A percentile compares a stretch with the other conserved stretches of the same genome.
Conservation (phyloP, 2,329 filamentous ascomycete species). For the Aspergillus glaucus region DNA sequence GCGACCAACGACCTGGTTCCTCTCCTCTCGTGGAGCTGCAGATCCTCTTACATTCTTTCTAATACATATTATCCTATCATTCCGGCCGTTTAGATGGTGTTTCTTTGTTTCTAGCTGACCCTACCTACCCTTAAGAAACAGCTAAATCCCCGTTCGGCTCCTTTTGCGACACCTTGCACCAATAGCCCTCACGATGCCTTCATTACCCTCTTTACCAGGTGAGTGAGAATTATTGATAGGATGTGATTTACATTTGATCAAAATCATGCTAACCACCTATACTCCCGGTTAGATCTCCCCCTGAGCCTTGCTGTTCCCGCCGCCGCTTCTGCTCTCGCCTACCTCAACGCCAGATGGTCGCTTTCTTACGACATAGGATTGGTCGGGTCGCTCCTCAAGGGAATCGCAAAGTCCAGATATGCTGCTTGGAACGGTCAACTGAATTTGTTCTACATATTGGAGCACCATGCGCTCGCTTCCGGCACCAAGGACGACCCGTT, state of each 20-base stretch:
- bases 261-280: neutral
- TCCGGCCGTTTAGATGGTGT: too few relatives aligned
- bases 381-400: constrained; percentile 49
- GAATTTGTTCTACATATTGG: constrained; percentile 70
- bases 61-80: too few relatives aligned
- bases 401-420: constrained; percentile 38
- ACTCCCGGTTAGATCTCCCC: constrained; percentile 25
- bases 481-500: constrained; percentile 47
- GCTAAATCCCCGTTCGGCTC: too few relatives aligned
- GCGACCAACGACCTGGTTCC: neutral
- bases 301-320: constrained; percentile 50
- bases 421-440: constrained; percentile 55
- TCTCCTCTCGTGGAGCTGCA: neutral
- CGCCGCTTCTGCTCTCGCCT: constrained; percentile 62
- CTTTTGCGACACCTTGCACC: neutral
- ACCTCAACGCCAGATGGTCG: constrained; percentile 66
- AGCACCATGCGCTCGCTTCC: constrained; percentile 57
- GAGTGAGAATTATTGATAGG: neutral
- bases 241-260: neutral
- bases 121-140: too few relatives aligned
- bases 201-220: neutral
- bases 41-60: too few relatives aligned
- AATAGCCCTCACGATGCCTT: neutral
- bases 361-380: constrained; percentile 61
- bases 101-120: neutral